Conservation (phyloP, 352 stramenopile species). For the Globisporangium apiculatum region DNA sequence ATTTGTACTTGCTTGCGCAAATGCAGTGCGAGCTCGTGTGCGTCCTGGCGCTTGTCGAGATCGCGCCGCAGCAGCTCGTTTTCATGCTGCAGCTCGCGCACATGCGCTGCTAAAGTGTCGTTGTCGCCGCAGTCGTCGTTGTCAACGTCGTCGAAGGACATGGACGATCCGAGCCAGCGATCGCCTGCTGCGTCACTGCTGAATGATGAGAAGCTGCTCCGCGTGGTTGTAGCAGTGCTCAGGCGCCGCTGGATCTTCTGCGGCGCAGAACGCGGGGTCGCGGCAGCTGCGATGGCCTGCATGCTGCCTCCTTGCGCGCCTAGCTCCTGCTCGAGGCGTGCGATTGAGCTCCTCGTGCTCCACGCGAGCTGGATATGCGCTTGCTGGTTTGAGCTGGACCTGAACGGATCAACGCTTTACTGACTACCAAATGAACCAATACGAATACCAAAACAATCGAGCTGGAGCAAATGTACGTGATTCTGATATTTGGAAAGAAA, state of each 20-base stretch:
- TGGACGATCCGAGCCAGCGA: background rate
- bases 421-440: no score
- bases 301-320: background rate
- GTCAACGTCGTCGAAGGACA: background rate
- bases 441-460: no score
- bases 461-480: no score
- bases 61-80: constrained; percentile 35
- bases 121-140: constrained; percentile 2
- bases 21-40: constrained; percentile 22
- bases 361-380: no score
- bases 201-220: background rate
- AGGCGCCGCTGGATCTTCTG: background rate
- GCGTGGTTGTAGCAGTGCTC: background rate
- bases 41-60: constrained; percentile 22
- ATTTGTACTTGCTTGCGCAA: constrained; percentile 30
- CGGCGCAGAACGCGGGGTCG: background rate
- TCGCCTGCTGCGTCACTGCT: background rate
- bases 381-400: no score
- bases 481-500: no score
- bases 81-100: constrained; percentile 33
- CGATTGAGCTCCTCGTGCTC: no score
- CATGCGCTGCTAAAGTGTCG: background rate
- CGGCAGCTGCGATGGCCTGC: background rate
- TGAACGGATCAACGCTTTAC: no score
- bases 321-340: background rate